These are phyloP conservation scores for Mesembryanthemum crystallinum DNA, from an alignment of 148 eudicot species.

Conservation along the genomic window DNA sequence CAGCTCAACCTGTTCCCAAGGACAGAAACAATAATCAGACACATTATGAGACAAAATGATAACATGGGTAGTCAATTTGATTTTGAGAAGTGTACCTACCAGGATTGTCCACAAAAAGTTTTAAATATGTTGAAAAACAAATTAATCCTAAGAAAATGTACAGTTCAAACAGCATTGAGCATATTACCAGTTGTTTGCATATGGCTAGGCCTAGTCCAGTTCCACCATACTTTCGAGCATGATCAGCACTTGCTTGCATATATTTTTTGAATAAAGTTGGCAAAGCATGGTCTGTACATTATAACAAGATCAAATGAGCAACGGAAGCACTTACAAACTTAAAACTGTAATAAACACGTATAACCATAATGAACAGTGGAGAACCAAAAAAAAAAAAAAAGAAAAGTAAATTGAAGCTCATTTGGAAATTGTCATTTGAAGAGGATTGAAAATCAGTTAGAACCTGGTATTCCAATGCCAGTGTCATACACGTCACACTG, in stretches of 20 bases:
- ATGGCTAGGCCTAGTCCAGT: constrained; percentile 95
- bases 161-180: constrained; percentile 7
- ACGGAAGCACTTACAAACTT: background rate
- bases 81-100: too few species aligned
- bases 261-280: constrained; percentile 79
- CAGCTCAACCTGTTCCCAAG: constrained; percentile 68
- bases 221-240: constrained; percentile 93
- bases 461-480: constrained; percentile 96
- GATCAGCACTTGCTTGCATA: constrained; percentile 88
- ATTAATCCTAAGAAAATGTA: background rate
- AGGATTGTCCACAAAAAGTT: too few species aligned
- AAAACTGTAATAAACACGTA: too few species aligned
- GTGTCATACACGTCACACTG: constrained; percentile 91
- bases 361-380: too few species aligned
- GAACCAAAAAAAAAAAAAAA: too few species aligned
- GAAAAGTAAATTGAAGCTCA: too few species aligned
- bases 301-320: background rate
- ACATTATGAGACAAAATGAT: too few species aligned
- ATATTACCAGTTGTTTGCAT: constrained; percentile 91
- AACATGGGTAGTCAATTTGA: too few species aligned
- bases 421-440: background rate
- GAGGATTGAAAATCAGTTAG: background rate
- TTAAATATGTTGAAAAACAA: background rate
- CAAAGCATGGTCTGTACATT: constrained; percentile 64
- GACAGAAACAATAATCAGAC: too few species aligned